Evolutionary conservation across 176 grass and related monocot genomes (phyloP), one percentile per base, ranked within the genome.

Genomic region (Musa itinerans): DNA sequence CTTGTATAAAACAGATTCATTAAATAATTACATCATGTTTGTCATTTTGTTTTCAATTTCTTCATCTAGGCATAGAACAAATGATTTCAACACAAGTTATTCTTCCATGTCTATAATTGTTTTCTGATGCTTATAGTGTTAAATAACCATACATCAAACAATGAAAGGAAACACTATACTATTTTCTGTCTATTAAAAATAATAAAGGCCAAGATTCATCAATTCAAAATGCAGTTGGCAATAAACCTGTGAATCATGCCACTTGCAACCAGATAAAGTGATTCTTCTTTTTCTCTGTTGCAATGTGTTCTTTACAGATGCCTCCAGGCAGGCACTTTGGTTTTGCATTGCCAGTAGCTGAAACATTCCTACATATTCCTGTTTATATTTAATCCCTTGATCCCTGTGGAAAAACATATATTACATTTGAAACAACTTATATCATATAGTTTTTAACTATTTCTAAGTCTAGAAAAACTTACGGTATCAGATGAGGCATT

Each of bases 211-310:
- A n/a, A 50, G 8, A n/a, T 17, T n/a, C 26, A 17, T 8, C n/a
- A 53, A 24, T 25, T 2, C 78, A 80, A 11, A 19, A 59, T 58
- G 27, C 26, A 74, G 24, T 23, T 26, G 51, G 34, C 23, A 62
- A 68, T 79, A 58, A 84, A 96, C 93, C 85, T 92, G 93, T 21
- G 81, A 84, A 64, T 77, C 67, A 90, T 92, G 89, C 93, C 73
- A 78, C 65, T 54, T 90, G 81, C 93, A 96, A 71, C 74, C 79
- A n/a, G 87, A 89, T 54, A 79, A 89, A 78, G 79, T 82, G 48
- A 51, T 81, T 53, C 70, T 48, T 22, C 34, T 68, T 62, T 2
- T 27, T 76, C 16, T 85, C 87, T 76, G 80, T 88, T 50, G 85
- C 78, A 57, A 57, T 81, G 16, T 21, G 53, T 54, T 85, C 81